A percentile compares a stretch with the other conserved stretches of the same genome.
These are phyloP conservation scores for Pyronema omphalodes DNA, from an alignment of 495 filamentous ascomycete species.

Conservation along the genomic window DNA sequence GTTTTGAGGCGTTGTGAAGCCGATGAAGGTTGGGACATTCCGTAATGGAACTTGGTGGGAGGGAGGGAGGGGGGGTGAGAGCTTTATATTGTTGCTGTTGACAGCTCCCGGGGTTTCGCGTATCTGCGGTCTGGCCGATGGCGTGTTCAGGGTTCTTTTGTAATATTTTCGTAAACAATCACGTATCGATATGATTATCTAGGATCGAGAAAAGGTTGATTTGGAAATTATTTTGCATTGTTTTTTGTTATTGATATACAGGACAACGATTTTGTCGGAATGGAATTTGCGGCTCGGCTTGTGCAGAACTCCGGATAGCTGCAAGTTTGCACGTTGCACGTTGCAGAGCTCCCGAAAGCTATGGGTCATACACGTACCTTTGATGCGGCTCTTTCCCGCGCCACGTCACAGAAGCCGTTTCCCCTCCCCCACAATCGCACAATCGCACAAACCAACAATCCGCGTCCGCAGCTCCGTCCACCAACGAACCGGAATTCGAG, in stretches of 20 bases:
- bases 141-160: not conserved
- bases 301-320: too few species aligned
- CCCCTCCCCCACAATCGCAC: not conserved
- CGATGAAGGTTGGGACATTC: not conserved
- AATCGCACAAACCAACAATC: not conserved
- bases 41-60: not conserved
- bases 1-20: conserved; percentile 7
- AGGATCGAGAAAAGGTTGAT: too few species aligned
- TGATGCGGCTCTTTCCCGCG: not conserved
- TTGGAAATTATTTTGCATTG: too few species aligned
- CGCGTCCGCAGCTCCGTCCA: too few species aligned
- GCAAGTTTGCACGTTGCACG: too few species aligned
- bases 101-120: not conserved
- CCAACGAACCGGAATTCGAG: too few species aligned
- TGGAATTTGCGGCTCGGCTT: too few species aligned
- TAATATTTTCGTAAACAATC: not conserved
- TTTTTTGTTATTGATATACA: too few species aligned
- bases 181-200: too few species aligned
- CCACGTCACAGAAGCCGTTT: not conserved
- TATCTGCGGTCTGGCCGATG: not conserved
- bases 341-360: too few species aligned
- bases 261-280: too few species aligned
- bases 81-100: not conserved
- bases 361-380: too few species aligned
- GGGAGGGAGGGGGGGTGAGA: not conserved